Evolutionary conservation across 2,329 filamentous ascomycete genomes (phyloP).

Genomic region (Colletotrichum higginsianum): DNA sequence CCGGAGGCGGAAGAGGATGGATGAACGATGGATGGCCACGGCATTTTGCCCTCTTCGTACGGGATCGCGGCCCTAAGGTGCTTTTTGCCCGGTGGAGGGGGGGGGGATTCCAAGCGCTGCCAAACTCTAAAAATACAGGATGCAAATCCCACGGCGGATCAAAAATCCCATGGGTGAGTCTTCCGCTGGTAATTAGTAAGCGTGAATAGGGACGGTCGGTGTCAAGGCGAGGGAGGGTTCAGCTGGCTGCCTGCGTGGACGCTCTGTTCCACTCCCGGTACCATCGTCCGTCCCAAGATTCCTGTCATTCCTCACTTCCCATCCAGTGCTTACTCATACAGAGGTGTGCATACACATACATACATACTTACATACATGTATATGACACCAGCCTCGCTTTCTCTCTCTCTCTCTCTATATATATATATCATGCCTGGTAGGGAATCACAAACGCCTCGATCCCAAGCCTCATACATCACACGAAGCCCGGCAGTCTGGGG

Average conservation of each 20-base stretch:
- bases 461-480: conserved; percentile 17
- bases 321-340: conserved; percentile 8
- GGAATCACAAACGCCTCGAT: conserved; percentile 10
- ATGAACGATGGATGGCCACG: not conserved
- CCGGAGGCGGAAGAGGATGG: too few species aligned
- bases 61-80: not conserved
- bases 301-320: conserved; percentile 21
- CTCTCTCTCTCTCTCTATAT: too few species aligned
- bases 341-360: not conserved
- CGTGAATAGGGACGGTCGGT: too few species aligned
- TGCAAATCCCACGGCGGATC: conserved; percentile 16
- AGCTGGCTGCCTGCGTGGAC: conserved; percentile 17
- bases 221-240: too few species aligned
- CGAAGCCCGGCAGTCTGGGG: not conserved
- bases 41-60: conserved; percentile 12
- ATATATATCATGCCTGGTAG: not conserved
- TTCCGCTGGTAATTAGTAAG: not conserved
- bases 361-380: not conserved
- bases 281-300: not conserved
- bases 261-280: conserved; percentile 19
- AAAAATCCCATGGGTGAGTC: conserved; percentile 27
- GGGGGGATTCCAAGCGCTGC: conserved; percentile 7
- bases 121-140: conserved; percentile 21
- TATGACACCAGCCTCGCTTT: too few species aligned
- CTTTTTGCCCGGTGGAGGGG: conserved; percentile 10